phyloP scores from a whole-genome alignment of 2,329 filamentous ascomycete genomes.

The Paramyrothecium roridum region DNA sequence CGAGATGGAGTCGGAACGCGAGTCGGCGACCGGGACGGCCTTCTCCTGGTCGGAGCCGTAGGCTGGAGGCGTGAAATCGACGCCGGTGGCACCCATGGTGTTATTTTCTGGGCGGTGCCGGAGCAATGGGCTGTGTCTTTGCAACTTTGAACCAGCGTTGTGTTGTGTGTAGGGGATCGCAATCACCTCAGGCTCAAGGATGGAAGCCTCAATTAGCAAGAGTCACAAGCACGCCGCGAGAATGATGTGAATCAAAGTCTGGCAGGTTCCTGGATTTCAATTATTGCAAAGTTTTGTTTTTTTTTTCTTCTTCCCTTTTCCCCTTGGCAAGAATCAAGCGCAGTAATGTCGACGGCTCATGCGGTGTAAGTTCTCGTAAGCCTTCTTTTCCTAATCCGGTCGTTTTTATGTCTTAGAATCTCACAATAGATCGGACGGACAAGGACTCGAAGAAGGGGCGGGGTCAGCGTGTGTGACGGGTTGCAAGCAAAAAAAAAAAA shows the following conservation, averaged over 20 bases:
- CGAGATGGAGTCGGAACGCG: constrained; percentile 1
- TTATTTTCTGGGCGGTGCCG: neutral
- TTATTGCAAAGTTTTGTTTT: neutral
- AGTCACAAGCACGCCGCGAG: no score
- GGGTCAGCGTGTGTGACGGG: neutral
- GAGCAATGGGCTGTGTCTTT: neutral
- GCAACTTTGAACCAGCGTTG: neutral
- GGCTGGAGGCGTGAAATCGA: constrained; percentile 14
- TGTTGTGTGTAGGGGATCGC: no score
- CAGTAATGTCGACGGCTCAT: neutral
- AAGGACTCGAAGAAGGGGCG: neutral
- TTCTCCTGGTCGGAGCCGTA: constrained; percentile 20
- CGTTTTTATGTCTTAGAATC: neutral
- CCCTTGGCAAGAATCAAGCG: neutral
- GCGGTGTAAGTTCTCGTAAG: neutral
- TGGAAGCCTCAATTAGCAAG: no score
- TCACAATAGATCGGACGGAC: neutral
- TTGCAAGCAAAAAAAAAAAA: neutral
- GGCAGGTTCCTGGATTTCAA: neutral
- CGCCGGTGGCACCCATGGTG: constrained; percentile 17
- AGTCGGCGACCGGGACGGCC: neutral
- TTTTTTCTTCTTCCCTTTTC: neutral
- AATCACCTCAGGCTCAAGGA: no score
- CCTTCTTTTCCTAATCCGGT: neutral
- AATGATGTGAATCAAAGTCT: no score